A percentile compares a stretch with the other conserved stretches of the same genome.
phyloP scores from a whole-genome alignment of 805 yeast species.

The Hanseniaspora vineae region DNA sequence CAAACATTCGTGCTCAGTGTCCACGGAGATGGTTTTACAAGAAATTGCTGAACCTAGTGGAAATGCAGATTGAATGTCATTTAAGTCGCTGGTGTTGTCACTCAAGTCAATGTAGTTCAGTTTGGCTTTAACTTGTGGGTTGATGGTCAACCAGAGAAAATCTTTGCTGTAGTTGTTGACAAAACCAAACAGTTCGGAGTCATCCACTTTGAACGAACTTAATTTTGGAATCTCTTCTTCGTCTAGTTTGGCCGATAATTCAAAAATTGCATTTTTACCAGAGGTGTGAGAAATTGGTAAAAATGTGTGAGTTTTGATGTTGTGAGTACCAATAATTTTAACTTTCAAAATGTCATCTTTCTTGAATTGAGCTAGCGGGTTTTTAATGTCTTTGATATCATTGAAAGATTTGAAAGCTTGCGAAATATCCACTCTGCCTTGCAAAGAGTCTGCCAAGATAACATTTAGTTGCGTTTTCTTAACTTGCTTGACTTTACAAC shows the following conservation, averaged over 20 bases:
- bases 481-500: slow-evolving; percentile 46
- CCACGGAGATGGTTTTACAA: slow-evolving; percentile 41
- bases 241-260: slow-evolving; percentile 43
- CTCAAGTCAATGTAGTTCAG: slow-evolving; percentile 51
- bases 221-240: slow-evolving; percentile 23
- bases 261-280: slow-evolving; percentile 45
- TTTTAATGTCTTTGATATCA: slow-evolving; percentile 42
- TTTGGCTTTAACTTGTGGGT: slow-evolving; percentile 58
- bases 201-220: slow-evolving; percentile 35
- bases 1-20: slow-evolving; percentile 38
- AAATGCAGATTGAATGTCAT: slow-evolving; percentile 38
- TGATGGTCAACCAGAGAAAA: slow-evolving; percentile 51
- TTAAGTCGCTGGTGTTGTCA: slow-evolving; percentile 25
- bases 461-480: slow-evolving; percentile 68
- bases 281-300: slow-evolving; percentile 50
- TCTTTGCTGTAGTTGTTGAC: slow-evolving; percentile 54
- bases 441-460: slow-evolving; percentile 59
- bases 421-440: slow-evolving; percentile 68
- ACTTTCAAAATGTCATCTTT: slow-evolving; percentile 47
- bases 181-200: slow-evolving; percentile 37
- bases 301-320: slow-evolving; percentile 53
- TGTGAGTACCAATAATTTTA: slow-evolving; percentile 65
- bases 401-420: slow-evolving; percentile 44
- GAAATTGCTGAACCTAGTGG: slow-evolving; percentile 64
- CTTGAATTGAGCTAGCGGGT: slow-evolving; percentile 48